Base-by-base conservation (phyloP, 306 rosid species). In the Boehmeria nivea region DNA sequence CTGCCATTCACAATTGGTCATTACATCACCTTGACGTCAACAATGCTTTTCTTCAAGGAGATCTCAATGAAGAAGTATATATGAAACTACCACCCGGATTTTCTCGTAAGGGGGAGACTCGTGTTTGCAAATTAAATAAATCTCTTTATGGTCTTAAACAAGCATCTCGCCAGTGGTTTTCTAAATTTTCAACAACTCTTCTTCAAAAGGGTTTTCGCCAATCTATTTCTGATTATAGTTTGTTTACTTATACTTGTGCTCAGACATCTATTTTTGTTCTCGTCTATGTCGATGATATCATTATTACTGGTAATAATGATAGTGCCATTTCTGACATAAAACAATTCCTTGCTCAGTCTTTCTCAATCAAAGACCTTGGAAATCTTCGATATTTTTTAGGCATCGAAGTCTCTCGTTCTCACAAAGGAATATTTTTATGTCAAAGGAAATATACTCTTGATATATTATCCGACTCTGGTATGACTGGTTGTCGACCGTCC, bases 111-210 rank as follows among this genome's bases (percentile, higher is more conserved):
- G 36, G 36, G 25, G 46, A 55, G 14, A 55, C 13, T 17, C 26
- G 5, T 55, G 33, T 56, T 8, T 38, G 46, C 22, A 39, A 42
- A n/a, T 17, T 58, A 12, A 22, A 43, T 24, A 24, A 59, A 39
- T 59, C 63, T 24, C 20, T 59, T 12, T 56, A 56, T 56, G 61
- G 26, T n/a, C 28, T 34, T 22, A 34, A 37, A n/a, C 26, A 56
- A 8, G 48, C 61, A 2, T 56, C 61, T 56, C 23, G 25, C 15
- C 15, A 56, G 8, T 56, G 26, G 17, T 56, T 56, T 12, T 36
- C 26, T 3, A 56, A 56, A 56, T 37, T 40, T 2, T 40, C 45
- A 11, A 8, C 45, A 3, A 40, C 45, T n/a, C 17, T 40, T 0
- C 12, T 40, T 40, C 4, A 4, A 8, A 5, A 11, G 4, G 45